A percentile compares a stretch with the other conserved stretches of the same genome.
Conservation (phyloP, 176 grass and related monocot genomes). For the Carex kokanica region DNA sequence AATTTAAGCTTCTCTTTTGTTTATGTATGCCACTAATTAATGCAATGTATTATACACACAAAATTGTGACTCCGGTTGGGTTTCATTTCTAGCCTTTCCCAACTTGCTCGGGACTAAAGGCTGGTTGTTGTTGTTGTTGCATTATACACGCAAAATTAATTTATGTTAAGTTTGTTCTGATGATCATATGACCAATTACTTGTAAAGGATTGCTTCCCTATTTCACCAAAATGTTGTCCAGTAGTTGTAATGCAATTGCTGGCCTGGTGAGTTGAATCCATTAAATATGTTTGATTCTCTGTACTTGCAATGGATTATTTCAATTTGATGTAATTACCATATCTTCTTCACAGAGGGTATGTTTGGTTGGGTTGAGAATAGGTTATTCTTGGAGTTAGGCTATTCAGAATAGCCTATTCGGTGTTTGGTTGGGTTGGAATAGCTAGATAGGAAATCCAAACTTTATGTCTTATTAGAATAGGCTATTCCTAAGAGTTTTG, state of each 20-base stretch:
- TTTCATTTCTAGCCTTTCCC: too few species aligned
- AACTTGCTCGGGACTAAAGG: too few species aligned
- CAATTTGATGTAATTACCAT: background rate
- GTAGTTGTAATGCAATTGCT: background rate
- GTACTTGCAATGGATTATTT: background rate
- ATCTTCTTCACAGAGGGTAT: background rate
- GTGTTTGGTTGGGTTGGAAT: too few species aligned
- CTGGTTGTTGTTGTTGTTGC: too few species aligned
- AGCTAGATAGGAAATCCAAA: too few species aligned
- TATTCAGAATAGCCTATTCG: too few species aligned
- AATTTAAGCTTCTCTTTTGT: background rate
- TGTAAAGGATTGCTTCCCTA: background rate
- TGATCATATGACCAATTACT: background rate
- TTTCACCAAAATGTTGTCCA: background rate
- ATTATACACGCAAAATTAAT: background rate
- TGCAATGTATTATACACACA: background rate
- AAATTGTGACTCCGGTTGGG: too few species aligned
- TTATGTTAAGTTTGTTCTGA: background rate
- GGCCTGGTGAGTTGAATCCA: background rate
- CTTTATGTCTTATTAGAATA: too few species aligned
- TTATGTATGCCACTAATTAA: background rate
- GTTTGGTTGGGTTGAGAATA: too few species aligned
- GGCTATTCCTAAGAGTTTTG: too few species aligned
- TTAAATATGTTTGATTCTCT: background rate
- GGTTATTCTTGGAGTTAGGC: too few species aligned